phyloP scores from a whole-genome alignment of 345 rosid genomes.

The Dovyalis caffra region DNA sequence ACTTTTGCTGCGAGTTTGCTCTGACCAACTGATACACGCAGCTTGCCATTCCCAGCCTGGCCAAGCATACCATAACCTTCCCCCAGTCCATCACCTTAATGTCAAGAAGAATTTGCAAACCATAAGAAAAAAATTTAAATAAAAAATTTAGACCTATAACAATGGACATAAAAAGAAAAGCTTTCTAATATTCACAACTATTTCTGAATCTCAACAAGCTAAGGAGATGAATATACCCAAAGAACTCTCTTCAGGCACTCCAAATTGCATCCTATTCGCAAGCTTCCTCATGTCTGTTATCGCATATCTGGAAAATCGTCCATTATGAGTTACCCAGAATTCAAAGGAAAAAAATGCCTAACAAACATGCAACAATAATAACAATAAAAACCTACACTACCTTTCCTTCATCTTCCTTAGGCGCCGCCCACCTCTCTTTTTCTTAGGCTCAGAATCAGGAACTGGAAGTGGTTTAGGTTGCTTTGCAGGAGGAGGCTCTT shows the following conservation, averaged over 20 bases:
- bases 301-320: constrained; percentile 62
- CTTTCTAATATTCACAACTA: background rate
- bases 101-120: constrained; percentile 10
- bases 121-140: background rate
- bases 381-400: constrained; percentile 25
- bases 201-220: constrained; percentile 1
- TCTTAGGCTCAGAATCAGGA: constrained; percentile 98
- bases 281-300: constrained; percentile 95
- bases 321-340: constrained; percentile 11
- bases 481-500: constrained; percentile 97
- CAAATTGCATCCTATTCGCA: constrained; percentile 97
- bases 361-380: background rate
- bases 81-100: constrained; percentile 93
- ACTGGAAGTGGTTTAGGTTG: constrained; percentile 97
- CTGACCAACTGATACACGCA: constrained; percentile 82
- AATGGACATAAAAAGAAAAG: background rate
- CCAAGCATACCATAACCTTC: constrained; percentile 99
- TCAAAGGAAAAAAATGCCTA: background rate
- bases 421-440: constrained; percentile 96
- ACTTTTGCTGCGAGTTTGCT: constrained; percentile 91
- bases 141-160: background rate
- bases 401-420: constrained; percentile 96
- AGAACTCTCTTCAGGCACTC: constrained; percentile 95
- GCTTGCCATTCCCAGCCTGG: constrained; percentile 97
- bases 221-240: constrained; percentile 46